Conservation (phyloP, 164 flowering plant genomes). For the Akebia trifoliata region DNA sequence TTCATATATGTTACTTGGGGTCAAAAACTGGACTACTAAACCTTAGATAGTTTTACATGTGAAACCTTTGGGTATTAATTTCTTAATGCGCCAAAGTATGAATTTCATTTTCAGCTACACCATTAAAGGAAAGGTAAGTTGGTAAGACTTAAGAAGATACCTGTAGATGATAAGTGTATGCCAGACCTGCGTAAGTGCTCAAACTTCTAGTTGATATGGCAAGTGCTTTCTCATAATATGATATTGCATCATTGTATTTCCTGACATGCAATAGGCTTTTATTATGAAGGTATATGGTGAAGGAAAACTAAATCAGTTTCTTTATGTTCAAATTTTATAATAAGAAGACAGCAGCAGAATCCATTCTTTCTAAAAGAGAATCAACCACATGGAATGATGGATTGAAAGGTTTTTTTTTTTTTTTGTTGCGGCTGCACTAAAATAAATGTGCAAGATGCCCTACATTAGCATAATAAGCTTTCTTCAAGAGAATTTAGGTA, state of each 20-base stretch:
- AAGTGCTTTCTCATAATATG: conserved; percentile 86
- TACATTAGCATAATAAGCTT: background rate
- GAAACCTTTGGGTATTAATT: no score
- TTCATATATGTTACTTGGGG: no score
- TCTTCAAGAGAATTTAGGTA: background rate
- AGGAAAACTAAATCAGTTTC: background rate
- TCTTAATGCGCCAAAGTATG: no score
- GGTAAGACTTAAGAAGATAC: conserved; percentile 29
- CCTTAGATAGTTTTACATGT: no score
- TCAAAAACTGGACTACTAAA: no score
- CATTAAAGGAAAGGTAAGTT: background rate
- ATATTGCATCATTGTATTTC: conserved; percentile 76
- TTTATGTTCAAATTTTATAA: background rate
- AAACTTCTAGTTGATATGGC: conserved; percentile 80
- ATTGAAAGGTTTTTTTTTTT: background rate
- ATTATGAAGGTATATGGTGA: background rate
- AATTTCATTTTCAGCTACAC: conserved; percentile 1
- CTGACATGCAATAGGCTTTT: conserved; percentile 29
- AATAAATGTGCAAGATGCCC: background rate
- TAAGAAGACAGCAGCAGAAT: background rate
- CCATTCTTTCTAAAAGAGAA: background rate
- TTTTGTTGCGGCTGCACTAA: no score
- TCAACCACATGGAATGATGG: background rate
- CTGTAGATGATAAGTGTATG: conserved; percentile 93
- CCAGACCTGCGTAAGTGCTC: conserved; percentile 95